Evolutionary conservation across 352 stramenopile species (phyloP).

Genomic region (Globisporangium splendens): DNA sequence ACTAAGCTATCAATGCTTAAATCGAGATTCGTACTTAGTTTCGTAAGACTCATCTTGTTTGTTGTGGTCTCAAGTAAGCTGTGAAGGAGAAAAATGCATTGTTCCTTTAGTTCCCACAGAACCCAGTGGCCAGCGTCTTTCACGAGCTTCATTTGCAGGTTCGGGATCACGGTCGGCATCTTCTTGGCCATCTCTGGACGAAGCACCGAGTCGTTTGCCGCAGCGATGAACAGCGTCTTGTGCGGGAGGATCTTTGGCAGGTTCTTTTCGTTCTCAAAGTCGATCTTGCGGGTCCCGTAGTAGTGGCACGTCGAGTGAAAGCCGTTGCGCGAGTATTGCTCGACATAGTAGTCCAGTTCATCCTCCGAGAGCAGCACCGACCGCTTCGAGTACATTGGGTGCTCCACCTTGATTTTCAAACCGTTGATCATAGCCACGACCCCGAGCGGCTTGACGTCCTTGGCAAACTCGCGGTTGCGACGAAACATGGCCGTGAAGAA

Average conservation of each 20-base stretch:
- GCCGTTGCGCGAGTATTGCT: no score
- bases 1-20: no score
- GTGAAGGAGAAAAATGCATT: no score
- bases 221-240: conserved; percentile 52
- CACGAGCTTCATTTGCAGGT: not conserved
- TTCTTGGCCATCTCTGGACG: conserved; percentile 47
- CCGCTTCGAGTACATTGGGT: not conserved
- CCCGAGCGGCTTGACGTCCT: conserved; percentile 12
- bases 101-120: no score
- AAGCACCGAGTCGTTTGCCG: conserved; percentile 47
- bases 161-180: conserved; percentile 17
- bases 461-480: conserved; percentile 32
- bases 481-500: conserved; percentile 55
- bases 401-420: conserved; percentile 12
- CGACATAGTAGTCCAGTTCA: no score
- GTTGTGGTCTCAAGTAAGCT: no score
- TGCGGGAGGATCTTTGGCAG: conserved; percentile 29
- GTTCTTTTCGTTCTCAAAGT: conserved; percentile 33
- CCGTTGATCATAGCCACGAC: conserved; percentile 14
- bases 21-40: no score
- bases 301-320: not conserved
- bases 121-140: no score
- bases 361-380: no score
- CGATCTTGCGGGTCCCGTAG: conserved; percentile 12
- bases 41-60: no score